A percentile compares a stretch with the other conserved stretches of the same genome.
phyloP scores from a whole-genome alignment of 352 stramenopile species.

The Phytopythium kandeliae region DNA sequence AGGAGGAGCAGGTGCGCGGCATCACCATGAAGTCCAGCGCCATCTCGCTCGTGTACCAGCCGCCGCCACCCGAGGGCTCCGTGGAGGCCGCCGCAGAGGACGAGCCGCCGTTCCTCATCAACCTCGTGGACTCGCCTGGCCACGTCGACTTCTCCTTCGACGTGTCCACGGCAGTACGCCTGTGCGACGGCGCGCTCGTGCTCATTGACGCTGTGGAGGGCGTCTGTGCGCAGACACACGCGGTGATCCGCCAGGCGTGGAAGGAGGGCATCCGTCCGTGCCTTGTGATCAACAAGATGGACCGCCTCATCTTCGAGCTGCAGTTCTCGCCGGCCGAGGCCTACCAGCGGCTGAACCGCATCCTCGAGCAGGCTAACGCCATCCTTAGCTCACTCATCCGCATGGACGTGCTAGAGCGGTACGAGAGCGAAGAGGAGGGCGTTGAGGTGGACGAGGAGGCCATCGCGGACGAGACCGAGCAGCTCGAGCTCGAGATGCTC shows the following conservation, averaged over 20 bases:
- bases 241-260: slow-evolving; percentile 98
- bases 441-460: no score
- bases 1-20: slow-evolving; percentile 99
- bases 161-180: slow-evolving; percentile 98
- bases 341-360: slow-evolving; percentile 98
- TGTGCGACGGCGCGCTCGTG: slow-evolving; percentile 99
- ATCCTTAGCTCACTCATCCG: slow-evolving; percentile 99
- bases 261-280: slow-evolving; percentile 96
- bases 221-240: slow-evolving; percentile 99
- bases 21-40: slow-evolving; percentile 99
- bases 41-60: slow-evolving; percentile 99
- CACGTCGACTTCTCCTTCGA: slow-evolving; percentile 99
- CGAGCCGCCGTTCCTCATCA: slow-evolving; percentile 98
- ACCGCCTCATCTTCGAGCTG: slow-evolving; percentile 97
- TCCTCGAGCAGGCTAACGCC: slow-evolving; percentile 99
- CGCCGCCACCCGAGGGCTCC: slow-evolving; percentile 47
- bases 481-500: slow-evolving; percentile 95
- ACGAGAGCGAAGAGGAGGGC: no score
- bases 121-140: slow-evolving; percentile 99
- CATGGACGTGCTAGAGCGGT: no score
- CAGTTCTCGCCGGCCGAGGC: slow-evolving; percentile 98
- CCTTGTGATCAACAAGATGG: slow-evolving; percentile 99
- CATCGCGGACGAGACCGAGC: no score
- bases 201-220: slow-evolving; percentile 99
- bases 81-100: slow-evolving; percentile 26